Percentiles rank a stretch among this genome's conserved stretches.
These are phyloP conservation scores for Daldinia eschscholtzii DNA, from an alignment of 2,329 filamentous ascomycete species.

Conservation along the genomic window DNA sequence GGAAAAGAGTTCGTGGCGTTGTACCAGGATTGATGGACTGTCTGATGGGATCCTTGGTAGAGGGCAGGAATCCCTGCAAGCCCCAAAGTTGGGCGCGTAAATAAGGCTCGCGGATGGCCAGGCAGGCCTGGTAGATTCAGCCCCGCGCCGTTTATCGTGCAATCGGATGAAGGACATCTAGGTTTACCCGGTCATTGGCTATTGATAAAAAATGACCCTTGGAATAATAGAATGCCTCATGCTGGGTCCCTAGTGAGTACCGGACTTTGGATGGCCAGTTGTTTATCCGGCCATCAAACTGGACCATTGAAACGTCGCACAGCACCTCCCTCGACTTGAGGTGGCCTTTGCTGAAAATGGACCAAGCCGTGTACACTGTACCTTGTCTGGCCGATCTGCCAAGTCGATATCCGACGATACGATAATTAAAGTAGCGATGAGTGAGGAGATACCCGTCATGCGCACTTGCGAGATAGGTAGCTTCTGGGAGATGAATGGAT, in stretches of 20 bases:
- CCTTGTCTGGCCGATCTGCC: constrained; percentile 33
- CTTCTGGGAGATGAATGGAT: constrained; percentile 56
- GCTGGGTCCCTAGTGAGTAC: constrained; percentile 32
- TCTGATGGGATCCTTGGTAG: constrained; percentile 44
- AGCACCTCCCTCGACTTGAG: constrained; percentile 26
- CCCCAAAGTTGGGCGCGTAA: constrained; percentile 64
- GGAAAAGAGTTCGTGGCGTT: constrained; percentile 46
- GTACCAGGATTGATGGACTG: constrained; percentile 43
- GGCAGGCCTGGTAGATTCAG: constrained; percentile 50
- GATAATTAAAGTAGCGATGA: constrained; percentile 43
- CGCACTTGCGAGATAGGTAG: constrained; percentile 52
- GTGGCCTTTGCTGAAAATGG: constrained; percentile 28
- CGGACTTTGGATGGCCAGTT: constrained; percentile 34
- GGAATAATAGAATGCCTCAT: constrained; percentile 35
- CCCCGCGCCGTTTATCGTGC: constrained; percentile 59
- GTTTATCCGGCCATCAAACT: constrained; percentile 37
- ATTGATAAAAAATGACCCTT: constrained; percentile 38
- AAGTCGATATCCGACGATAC: constrained; percentile 40
- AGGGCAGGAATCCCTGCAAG: constrained; percentile 56
- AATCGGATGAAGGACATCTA: constrained; percentile 60
- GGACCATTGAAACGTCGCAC: constrained; percentile 36
- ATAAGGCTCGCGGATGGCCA: constrained; percentile 62
- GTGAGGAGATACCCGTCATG: constrained; percentile 44
- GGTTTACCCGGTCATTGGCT: constrained; percentile 58
- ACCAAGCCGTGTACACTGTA: constrained; percentile 27